phyloP scores from a whole-genome alignment of 2,329 filamentous ascomycete genomes.

The Pyrenophora graminea region DNA sequence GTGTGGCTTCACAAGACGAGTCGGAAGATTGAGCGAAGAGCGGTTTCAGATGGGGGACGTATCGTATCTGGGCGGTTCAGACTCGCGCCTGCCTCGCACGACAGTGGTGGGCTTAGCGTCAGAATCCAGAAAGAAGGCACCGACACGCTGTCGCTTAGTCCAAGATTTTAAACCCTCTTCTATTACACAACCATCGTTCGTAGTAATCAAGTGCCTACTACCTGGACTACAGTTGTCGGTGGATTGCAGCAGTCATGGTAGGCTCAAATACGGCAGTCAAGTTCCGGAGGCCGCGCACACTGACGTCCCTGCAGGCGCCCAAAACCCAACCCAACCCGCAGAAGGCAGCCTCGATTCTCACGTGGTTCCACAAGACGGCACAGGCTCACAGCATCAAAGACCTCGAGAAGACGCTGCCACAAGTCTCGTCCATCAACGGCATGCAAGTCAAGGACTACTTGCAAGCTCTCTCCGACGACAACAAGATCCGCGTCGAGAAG shows the following conservation, averaged over 20 bases:
- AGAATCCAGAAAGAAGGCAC: too few relatives aligned
- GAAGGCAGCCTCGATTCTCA: conserved; percentile 62
- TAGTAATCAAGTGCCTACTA: too few relatives aligned
- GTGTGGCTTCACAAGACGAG: background rate
- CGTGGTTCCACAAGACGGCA: conserved; percentile 63
- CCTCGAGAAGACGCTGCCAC: conserved; percentile 66
- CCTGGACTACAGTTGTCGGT: too few relatives aligned
- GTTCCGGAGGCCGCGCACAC: background rate
- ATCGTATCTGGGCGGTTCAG: too few relatives aligned
- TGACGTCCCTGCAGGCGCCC: conserved; percentile 49
- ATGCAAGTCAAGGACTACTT: conserved; percentile 72
- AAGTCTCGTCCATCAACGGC: conserved; percentile 65
- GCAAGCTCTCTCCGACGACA: conserved; percentile 64
- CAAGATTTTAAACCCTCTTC: too few relatives aligned
- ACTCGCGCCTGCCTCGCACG: too few relatives aligned
- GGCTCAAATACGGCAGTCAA: background rate
- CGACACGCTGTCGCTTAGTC: too few relatives aligned
- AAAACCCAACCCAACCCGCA: conserved; percentile 61
- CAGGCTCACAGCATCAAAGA: conserved; percentile 69
- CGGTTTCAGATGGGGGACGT: too few relatives aligned
- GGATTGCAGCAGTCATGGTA: conserved; percentile 12
- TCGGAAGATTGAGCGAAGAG: background rate
- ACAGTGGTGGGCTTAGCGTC: too few relatives aligned
- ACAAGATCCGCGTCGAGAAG: conserved; percentile 67
- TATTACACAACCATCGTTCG: too few relatives aligned